phyloP scores from a whole-genome alignment of 2,329 filamentous ascomycete species.

The Neopestalotiopsis sp. region DNA sequence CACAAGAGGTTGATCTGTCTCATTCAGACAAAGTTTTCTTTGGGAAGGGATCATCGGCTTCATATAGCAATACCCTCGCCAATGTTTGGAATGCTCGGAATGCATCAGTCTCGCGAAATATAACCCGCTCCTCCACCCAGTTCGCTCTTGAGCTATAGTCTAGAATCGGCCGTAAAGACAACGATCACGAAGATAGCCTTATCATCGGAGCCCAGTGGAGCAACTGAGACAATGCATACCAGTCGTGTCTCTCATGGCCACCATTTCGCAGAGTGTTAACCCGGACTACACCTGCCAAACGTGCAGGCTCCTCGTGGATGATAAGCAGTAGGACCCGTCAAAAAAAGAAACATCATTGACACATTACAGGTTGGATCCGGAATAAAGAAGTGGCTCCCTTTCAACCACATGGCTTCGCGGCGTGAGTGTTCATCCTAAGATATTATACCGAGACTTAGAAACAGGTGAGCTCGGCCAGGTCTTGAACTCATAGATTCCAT shows the following conservation, averaged over 20 bases:
- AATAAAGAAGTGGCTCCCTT: neutral
- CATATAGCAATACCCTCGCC: conserved; percentile 6
- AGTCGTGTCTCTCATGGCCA: neutral
- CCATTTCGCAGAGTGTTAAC: neutral
- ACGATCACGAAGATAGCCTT: neutral
- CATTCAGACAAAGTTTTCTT: neutral
- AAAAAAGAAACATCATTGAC: neutral
- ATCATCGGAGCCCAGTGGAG: neutral
- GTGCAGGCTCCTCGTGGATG: neutral
- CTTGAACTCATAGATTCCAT: neutral
- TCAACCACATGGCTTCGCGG: neutral
- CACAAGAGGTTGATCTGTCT: conserved; percentile 3
- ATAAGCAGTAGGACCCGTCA: neutral
- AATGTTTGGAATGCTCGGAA: neutral
- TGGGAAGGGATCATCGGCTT: conserved; percentile 7
- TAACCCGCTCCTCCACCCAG: neutral
- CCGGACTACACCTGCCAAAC: neutral
- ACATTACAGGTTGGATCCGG: neutral
- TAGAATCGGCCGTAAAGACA: conserved; percentile 6
- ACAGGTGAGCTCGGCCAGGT: neutral
- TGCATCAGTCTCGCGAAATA: neutral
- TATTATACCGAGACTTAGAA: neutral
- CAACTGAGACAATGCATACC: conserved; percentile 2
- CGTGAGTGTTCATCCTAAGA: neutral
- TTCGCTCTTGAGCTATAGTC: neutral